Percentiles rank a stretch among this genome's conserved stretches.
Evolutionary conservation across 257 asterid species (phyloP).

Genomic region (Nicotiana attenuata): DNA sequence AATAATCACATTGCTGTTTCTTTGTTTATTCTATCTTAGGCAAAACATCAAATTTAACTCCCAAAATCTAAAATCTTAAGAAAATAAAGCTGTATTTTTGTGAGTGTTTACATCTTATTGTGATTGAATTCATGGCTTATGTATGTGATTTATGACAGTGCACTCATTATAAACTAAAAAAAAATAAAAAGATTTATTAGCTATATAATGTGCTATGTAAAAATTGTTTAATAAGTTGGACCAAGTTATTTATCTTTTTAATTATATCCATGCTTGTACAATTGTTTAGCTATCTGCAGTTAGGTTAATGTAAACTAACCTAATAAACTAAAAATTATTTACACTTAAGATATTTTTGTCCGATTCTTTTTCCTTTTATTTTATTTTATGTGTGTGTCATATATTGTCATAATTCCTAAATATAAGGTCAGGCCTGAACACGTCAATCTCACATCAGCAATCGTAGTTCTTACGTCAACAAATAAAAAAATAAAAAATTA

Average conservation of each 20-base stretch:
- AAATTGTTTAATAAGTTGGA: background rate
- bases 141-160: too few relatives aligned
- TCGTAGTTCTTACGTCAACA: background rate
- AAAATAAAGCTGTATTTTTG: background rate
- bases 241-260: too few relatives aligned
- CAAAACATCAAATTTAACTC: background rate
- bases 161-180: background rate
- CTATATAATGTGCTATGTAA: background rate
- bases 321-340: too few relatives aligned
- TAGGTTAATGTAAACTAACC: too few relatives aligned
- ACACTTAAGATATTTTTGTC: too few relatives aligned
- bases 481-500: too few relatives aligned
- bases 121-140: background rate
- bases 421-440: background rate
- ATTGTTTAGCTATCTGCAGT: too few relatives aligned
- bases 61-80: background rate
- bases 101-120: background rate
- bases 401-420: background rate
- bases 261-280: background rate
- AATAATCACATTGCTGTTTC: too few relatives aligned
- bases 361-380: too few relatives aligned
- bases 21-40: background rate
- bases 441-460: background rate
- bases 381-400: too few relatives aligned
- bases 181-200: background rate